Percentiles rank a stretch among this genome's conserved stretches.
phyloP scores from a whole-genome alignment of 805 yeast species.

The Priceomyces carsonii region DNA sequence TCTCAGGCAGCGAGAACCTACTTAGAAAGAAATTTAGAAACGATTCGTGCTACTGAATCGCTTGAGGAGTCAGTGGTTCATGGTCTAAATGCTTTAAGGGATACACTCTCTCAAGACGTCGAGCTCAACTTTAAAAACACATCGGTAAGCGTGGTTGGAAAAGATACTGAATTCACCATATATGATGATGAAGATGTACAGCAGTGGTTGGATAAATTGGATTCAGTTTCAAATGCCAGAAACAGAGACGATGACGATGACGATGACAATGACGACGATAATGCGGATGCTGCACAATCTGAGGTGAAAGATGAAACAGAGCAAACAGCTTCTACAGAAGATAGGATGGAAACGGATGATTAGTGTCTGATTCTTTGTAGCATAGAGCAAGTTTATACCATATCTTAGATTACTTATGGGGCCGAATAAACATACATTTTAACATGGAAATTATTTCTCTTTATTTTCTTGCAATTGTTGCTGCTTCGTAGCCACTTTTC shows the following conservation, averaged over 20 bases:
- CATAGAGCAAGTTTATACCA: conserved; percentile 7
- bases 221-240: conserved; percentile 61
- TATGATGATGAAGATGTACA: conserved; percentile 87
- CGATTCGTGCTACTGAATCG: conserved; percentile 56
- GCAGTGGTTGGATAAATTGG: conserved; percentile 78
- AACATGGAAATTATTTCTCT: not conserved
- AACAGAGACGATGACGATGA: conserved; percentile 42
- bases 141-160: conserved; percentile 90
- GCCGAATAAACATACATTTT: too few relatives aligned
- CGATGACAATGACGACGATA: conserved; percentile 17
- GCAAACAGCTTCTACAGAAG: conserved; percentile 16
- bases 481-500: conserved; percentile 40
- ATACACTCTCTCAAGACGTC: conserved; percentile 91
- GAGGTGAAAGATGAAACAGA: conserved; percentile 10
- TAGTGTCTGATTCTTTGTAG: conserved; percentile 7
- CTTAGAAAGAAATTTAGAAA: conserved; percentile 80
- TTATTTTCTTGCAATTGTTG: conserved; percentile 11
- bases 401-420: conserved; percentile 4
- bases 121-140: conserved; percentile 84
- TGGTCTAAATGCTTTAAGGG: conserved; percentile 89
- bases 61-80: conserved; percentile 77
- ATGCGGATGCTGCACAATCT: conserved; percentile 14
- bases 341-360: conserved; percentile 44
- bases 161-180: conserved; percentile 68
- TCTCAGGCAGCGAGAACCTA: conserved; percentile 98